These are phyloP conservation scores for Paramarasmius palmivorus DNA, from an alignment of 1,284 basidiomycete species.

Conservation along the genomic window DNA sequence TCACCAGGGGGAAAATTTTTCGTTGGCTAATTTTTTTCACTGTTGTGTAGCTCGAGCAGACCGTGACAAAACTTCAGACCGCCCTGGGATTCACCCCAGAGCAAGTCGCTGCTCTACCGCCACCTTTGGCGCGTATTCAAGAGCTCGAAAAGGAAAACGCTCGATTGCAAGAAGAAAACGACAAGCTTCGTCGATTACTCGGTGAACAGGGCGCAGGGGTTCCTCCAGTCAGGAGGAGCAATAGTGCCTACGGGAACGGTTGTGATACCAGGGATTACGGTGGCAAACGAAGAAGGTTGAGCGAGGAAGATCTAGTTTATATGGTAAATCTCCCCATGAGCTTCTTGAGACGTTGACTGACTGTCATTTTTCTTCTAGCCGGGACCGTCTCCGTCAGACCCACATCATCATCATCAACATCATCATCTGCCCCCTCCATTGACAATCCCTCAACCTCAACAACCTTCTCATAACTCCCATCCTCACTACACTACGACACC, in stretches of 20 bases:
- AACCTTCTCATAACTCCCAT: conserved; percentile 8
- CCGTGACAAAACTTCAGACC: conserved; percentile 76
- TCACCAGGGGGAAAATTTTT: conserved; percentile 1
- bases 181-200: conserved; percentile 64
- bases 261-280: conserved; percentile 55
- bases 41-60: conserved; percentile 66
- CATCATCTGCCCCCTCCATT: conserved; percentile 2
- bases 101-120: conserved; percentile 67
- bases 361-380: not conserved
- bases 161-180: conserved; percentile 66
- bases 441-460: conserved; percentile 46
- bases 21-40: conserved; percentile 11
- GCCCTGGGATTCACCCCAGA: conserved; percentile 69
- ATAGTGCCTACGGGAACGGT: not conserved
- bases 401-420: not conserved
- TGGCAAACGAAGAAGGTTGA: conserved; percentile 55
- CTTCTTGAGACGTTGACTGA: not conserved
- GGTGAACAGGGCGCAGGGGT: conserved; percentile 34
- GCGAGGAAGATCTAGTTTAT: conserved; percentile 53
- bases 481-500: conserved; percentile 33
- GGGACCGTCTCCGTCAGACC: not conserved
- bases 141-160: conserved; percentile 77
- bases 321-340: conserved; percentile 38
- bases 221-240: conserved; percentile 26
- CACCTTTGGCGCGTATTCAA: conserved; percentile 67